Evolutionary conservation across 805 yeast genomes (phyloP).

Genomic region (Lachancea nothofagi): DNA sequence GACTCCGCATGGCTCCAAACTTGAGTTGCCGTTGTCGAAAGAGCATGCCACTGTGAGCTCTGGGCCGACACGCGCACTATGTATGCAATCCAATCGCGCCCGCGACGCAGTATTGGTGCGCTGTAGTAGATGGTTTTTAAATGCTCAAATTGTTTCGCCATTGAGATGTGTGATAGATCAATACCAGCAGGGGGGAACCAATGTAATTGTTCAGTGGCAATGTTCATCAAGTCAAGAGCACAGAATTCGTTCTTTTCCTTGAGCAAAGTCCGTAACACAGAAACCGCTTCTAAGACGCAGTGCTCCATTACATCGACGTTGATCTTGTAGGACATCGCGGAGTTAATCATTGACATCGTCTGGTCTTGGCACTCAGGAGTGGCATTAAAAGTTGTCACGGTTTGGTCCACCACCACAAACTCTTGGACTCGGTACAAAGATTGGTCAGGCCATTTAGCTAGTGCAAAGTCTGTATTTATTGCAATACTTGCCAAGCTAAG

Average conservation of each 20-base stretch:
- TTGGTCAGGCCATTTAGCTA: conserved; percentile 5
- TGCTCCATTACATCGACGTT: conserved; percentile 5
- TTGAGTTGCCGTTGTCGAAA: not conserved
- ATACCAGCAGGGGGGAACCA: conserved; percentile 1
- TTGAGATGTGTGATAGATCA: not conserved
- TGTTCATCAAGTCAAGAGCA: conserved; percentile 5
- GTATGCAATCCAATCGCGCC: not conserved
- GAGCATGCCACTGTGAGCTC: conserved; percentile 3
- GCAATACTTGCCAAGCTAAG: conserved; percentile 1
- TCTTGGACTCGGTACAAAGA: conserved; percentile 1
- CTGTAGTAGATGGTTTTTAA: conserved; percentile 7
- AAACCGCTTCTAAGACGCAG: not conserved
- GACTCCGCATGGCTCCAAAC: not conserved
- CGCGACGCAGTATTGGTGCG: conserved; percentile 3
- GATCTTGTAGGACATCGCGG: conserved; percentile 4
- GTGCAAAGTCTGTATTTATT: not conserved
- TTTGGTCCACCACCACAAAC: not conserved
- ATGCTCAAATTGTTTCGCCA: conserved; percentile 4
- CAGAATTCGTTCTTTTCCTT: conserved; percentile 6
- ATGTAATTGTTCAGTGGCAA: conserved; percentile 3
- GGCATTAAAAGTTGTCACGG: not conserved
- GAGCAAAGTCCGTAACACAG: conserved; percentile 2
- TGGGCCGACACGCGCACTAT: not conserved
- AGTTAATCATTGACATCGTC: conserved; percentile 4
- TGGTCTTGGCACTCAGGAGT: conserved; percentile 5